Base-by-base conservation (phyloP, 169 alveolate species). In the Cryptosporidium tyzzeri region DNA sequence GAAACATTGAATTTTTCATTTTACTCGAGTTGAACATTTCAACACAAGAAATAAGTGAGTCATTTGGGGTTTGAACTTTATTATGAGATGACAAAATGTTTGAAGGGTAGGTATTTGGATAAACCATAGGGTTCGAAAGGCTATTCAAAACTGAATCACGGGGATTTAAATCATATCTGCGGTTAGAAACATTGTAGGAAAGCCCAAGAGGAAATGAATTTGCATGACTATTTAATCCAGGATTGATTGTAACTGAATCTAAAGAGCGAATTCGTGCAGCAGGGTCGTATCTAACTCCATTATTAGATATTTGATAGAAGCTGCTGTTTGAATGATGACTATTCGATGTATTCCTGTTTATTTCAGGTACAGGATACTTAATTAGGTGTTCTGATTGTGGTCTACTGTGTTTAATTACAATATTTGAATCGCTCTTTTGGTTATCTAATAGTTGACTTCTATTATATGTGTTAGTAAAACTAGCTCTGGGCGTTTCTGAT, bases 371-470 rank as follows among this genome's bases (percentile, higher is more conserved):
- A 9, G 84, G 21, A 21, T 70, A 45, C 3, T 70, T 70, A 23
- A 70, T 29, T 44, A 23, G 21, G 26, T 41, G 18, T 62, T 80
- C 87, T 35, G 87, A 80, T 14, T 80, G 87, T 7, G 87, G 87
- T 37, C 86, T 73, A 55, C n/a, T 44, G 33, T 23, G 48, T 73
- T 37, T 73, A 31, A 33, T 37, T n/a, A 31, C 7, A 69, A 16
- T n/a, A 33, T 69, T 69, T 41, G 44, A 9, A 39, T 18, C 41
- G 7, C 0, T 45, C n/a, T 21, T 23, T 10, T 39, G 62, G 39
- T 26, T 39, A 10, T 21, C 44, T 5, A 69, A 31, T 14, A 33
- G 3, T n/a, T 2, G 71, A 23, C 12, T 14, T 33, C 50, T 65
- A 37, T 41, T 48, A 41, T 21, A 1, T 73, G n/a, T 23, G 48